Evolutionary conservation across 345 rosid species (phyloP).

Genomic region (Reutealis trisperma): DNA sequence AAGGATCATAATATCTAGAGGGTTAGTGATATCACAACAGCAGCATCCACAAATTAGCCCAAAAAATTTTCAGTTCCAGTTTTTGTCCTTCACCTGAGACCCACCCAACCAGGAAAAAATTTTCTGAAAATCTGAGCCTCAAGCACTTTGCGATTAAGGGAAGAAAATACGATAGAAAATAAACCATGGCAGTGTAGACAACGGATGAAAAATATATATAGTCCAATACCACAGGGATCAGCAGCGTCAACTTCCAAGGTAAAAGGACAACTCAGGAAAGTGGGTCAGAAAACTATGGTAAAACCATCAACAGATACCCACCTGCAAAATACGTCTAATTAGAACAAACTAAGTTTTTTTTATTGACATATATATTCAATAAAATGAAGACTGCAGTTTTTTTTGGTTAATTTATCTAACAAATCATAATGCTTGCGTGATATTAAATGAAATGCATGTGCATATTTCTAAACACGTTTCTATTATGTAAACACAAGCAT

Average conservation of each 20-base stretch:
- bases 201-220: neutral
- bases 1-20: neutral
- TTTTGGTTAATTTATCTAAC: too few relatives aligned
- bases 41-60: neutral
- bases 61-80: neutral
- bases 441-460: neutral
- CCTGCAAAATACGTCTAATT: conserved; percentile 12
- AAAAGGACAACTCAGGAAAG: neutral
- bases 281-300: conserved; percentile 10
- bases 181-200: neutral
- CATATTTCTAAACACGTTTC: conserved; percentile 2
- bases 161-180: neutral
- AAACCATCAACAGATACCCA: conserved; percentile 9
- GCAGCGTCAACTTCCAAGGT: neutral
- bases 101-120: neutral
- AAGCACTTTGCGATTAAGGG: neutral
- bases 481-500: neutral
- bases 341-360: neutral
- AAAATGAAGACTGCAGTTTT: neutral
- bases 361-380: neutral
- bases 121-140: neutral
- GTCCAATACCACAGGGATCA: neutral
- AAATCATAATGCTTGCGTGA: too few relatives aligned
- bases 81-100: neutral
- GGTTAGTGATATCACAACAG: neutral